Evolutionary conservation across 1,139 yeast genomes (phyloP).

Genomic region (Torulaspora globosa): DNA sequence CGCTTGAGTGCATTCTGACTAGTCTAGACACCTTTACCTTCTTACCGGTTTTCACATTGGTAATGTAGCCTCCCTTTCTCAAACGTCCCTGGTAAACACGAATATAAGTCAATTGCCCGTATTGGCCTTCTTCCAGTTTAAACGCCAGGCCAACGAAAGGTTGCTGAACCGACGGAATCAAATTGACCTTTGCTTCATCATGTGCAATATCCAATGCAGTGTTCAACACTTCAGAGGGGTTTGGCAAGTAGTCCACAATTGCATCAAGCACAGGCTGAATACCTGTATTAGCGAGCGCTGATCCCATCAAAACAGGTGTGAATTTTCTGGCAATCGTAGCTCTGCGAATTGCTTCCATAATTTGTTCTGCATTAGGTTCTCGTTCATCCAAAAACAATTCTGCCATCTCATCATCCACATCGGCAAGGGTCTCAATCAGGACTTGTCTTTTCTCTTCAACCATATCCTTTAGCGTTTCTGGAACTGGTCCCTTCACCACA

Average conservation of each 20-base stretch:
- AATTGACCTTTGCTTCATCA: constrained; percentile 66
- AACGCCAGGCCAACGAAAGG: constrained; percentile 96
- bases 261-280: constrained; percentile 94
- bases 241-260: constrained; percentile 91
- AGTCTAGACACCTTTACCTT: constrained; percentile 90
- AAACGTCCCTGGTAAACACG: constrained; percentile 95
- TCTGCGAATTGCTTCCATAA: constrained; percentile 84
- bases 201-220: constrained; percentile 76
- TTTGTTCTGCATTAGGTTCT: constrained; percentile 79
- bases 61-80: constrained; percentile 84
- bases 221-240: constrained; percentile 89
- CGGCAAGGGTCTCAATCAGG: constrained; percentile 90
- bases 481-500: constrained; percentile 59
- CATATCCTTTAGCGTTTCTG: constrained; percentile 66
- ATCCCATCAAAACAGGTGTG: constrained; percentile 98
- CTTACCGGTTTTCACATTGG: constrained; percentile 88
- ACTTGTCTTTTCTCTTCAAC: constrained; percentile 81
- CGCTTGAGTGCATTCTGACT: constrained; percentile 98
- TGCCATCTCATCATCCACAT: constrained; percentile 95
- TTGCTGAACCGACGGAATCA: constrained; percentile 66
- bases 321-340: constrained; percentile 95
- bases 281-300: constrained; percentile 94
- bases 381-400: constrained; percentile 86
- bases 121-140: constrained; percentile 96
- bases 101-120: constrained; percentile 93